A percentile compares a stretch with the other conserved stretches of the same genome.
Conservation (phyloP, 2,329 filamentous ascomycete species). For the Fusarium sp. region DNA sequence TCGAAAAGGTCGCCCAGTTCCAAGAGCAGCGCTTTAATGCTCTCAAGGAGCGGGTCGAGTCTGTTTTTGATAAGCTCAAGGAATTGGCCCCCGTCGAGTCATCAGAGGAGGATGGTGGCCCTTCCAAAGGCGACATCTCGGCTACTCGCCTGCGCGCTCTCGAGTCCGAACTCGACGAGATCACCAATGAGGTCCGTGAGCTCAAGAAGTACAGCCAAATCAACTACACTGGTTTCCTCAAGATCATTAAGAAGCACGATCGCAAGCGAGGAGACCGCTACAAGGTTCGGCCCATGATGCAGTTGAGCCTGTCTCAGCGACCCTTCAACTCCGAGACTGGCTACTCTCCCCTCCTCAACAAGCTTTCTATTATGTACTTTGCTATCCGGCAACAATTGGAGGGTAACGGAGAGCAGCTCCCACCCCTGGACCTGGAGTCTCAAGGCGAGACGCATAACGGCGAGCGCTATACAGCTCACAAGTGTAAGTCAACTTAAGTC, state of each 20-base stretch:
- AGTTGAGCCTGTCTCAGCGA: conserved; percentile 86
- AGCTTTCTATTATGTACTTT: conserved; percentile 94
- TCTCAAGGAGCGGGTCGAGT: conserved; percentile 66
- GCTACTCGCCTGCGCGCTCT: conserved; percentile 74
- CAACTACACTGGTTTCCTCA: conserved; percentile 98
- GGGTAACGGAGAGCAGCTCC: conserved; percentile 55
- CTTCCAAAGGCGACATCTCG: conserved; percentile 61
- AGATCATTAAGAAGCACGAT: conserved; percentile 99
- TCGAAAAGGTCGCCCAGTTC: conserved; percentile 94
- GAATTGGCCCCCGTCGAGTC: conserved; percentile 73
- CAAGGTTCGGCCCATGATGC: conserved; percentile 89
- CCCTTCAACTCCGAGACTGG: conserved; percentile 94
- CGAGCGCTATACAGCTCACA: conserved; percentile 85
- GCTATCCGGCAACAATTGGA: conserved; percentile 89
- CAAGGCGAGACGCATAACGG: conserved; percentile 70
- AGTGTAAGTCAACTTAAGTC: conserved; percentile 68
- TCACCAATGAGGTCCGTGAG: conserved; percentile 91
- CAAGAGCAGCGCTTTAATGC: conserved; percentile 79
- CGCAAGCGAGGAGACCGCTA: conserved; percentile 89
- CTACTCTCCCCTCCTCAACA: conserved; percentile 89
- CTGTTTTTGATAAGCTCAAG: conserved; percentile 76
- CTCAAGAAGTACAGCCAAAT: conserved; percentile 94
- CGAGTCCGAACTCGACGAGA: conserved; percentile 82
- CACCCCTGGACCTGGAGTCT: conserved; percentile 61
- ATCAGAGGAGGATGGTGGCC: conserved; percentile 61